Conservation (phyloP, 106 monocot species). For the Acorus calamus region DNA sequence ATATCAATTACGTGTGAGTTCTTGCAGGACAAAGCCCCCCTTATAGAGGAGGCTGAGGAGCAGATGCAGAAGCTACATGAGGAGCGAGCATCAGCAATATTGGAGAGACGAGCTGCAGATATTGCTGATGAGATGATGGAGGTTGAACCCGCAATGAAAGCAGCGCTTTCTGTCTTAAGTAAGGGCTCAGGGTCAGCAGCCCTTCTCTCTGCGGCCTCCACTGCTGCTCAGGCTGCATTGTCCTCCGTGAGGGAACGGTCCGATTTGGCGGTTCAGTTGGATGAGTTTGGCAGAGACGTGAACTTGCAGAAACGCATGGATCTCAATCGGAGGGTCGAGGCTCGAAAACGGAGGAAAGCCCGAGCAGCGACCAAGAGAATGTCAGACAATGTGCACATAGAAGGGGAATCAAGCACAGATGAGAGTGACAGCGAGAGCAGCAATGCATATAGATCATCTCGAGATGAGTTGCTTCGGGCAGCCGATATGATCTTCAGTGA, state of each 20-base stretch:
- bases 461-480: conserved; percentile 69
- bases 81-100: conserved; percentile 37
- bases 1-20: conserved; percentile 76
- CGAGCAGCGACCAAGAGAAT: conserved; percentile 43
- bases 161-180: conserved; percentile 53
- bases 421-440: conserved; percentile 68
- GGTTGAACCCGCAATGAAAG: conserved; percentile 69
- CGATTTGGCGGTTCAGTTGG: conserved; percentile 52
- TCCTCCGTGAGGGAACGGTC: conserved; percentile 46
- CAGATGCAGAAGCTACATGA: conserved; percentile 89
- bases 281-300: conserved; percentile 89
- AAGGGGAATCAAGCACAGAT: conserved; percentile 71
- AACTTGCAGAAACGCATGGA: conserved; percentile 66
- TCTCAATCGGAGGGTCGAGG: conserved; percentile 44
- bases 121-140: conserved; percentile 40
- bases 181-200: conserved; percentile 38
- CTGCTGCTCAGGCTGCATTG: conserved; percentile 61
- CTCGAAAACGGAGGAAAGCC: conserved; percentile 43
- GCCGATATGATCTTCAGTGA: conserved; percentile 76
- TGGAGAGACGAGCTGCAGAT: conserved; percentile 56
- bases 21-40: conserved; percentile 77
- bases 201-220: conserved; percentile 43
- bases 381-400: conserved; percentile 23
- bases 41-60: conserved; percentile 85
- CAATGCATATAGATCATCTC: conserved; percentile 50